Percentiles rank a stretch among this genome's conserved stretches.
Conservation (phyloP, 352 stramenopile species). For the Pythium brassicae region DNA sequence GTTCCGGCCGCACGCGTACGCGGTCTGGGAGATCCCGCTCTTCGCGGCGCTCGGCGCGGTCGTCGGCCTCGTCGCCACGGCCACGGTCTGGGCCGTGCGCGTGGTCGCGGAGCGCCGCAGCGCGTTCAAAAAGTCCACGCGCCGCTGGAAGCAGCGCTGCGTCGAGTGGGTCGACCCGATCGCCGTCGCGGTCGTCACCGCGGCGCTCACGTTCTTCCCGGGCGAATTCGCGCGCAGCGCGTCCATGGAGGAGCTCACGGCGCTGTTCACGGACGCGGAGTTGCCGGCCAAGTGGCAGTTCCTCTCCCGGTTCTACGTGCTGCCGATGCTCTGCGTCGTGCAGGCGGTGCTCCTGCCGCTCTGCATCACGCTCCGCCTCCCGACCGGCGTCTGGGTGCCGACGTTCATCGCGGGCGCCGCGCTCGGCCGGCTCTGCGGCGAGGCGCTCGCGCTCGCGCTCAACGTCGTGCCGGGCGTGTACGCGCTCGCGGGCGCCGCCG, state of each 20-base stretch:
- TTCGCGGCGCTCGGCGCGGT: constrained; percentile 55
- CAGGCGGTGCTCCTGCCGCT: constrained; percentile 69
- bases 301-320: constrained; percentile 69
- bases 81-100: constrained; percentile 59
- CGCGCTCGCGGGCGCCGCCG: constrained; percentile 70
- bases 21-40: constrained; percentile 70
- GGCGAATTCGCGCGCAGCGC: constrained; percentile 55
- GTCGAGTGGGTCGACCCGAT: constrained; percentile 70
- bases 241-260: constrained; percentile 53
- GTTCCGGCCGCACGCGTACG: constrained; percentile 48
- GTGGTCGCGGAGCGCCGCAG: constrained; percentile 40
- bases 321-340: constrained; percentile 37
- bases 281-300: constrained; percentile 41
- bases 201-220: constrained; percentile 64
- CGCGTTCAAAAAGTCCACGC: constrained; percentile 31
- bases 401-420: constrained; percentile 82
- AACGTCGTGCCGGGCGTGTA: constrained; percentile 64
- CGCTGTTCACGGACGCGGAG: constrained; percentile 52
- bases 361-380: constrained; percentile 78
- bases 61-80: constrained; percentile 50
- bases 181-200: constrained; percentile 55
- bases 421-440: constrained; percentile 77
- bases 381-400: constrained; percentile 80
- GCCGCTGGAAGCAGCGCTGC: constrained; percentile 40
- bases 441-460: constrained; percentile 25